These are phyloP conservation scores for Salicornia ramosissima DNA, from an alignment of 148 eudicot genomes.

Conservation along the genomic window DNA sequence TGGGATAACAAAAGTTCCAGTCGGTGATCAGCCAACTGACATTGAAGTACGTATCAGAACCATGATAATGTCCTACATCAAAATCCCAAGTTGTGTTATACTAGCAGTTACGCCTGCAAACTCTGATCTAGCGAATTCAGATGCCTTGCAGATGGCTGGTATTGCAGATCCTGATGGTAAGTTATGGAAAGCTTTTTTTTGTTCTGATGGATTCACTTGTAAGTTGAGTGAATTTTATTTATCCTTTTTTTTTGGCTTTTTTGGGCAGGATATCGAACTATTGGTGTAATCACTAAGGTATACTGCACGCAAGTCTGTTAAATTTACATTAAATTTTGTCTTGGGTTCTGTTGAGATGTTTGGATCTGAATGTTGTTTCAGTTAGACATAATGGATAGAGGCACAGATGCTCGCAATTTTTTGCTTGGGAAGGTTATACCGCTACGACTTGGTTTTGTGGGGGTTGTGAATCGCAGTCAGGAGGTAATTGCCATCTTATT, in stretches of 20 bases:
- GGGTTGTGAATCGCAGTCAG: conserved; percentile 93
- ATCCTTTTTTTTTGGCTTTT: conserved; percentile 20
- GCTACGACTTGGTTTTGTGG: conserved; percentile 85
- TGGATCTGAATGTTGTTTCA: conserved; percentile 31
- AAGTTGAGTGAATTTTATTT: neutral
- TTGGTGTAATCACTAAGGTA: conserved; percentile 94
- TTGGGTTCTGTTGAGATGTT: neutral
- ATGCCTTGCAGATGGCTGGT: conserved; percentile 94
- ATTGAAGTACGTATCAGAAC: conserved; percentile 84
- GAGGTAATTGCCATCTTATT: conserved; percentile 45
- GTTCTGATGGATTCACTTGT: neutral
- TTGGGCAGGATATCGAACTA: conserved; percentile 79
- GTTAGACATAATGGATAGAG: conserved; percentile 96
- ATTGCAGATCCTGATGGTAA: conserved; percentile 90
- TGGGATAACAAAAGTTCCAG: conserved; percentile 89
- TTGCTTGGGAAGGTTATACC: conserved; percentile 92
- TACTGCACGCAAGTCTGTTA: conserved; percentile 2
- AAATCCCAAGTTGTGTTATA: conserved; percentile 64
- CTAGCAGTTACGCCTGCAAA: conserved; percentile 93
- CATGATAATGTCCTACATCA: conserved; percentile 83
- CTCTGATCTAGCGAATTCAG: conserved; percentile 87
- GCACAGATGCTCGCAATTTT: conserved; percentile 90
- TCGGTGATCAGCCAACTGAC: conserved; percentile 95
- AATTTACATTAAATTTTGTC: conserved; percentile 4
- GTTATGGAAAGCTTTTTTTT: conserved; percentile 18